Conservation (phyloP, 352 stramenopile species). For the Globisporangium irregulare region DNA sequence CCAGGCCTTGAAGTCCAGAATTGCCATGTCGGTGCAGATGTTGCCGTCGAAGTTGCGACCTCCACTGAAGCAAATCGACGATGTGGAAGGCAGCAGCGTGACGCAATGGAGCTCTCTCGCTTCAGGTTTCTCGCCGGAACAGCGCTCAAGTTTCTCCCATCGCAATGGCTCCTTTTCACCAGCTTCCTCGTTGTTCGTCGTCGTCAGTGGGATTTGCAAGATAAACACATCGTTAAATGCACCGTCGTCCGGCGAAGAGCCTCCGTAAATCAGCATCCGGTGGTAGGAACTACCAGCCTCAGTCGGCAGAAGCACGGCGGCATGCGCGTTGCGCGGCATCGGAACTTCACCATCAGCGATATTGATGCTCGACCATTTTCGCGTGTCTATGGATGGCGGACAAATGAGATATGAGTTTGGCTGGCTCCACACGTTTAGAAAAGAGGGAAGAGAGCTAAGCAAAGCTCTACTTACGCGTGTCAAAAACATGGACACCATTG, state of each 20-base stretch:
- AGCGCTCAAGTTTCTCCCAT: constrained; percentile 33
- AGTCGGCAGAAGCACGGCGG: constrained; percentile 34
- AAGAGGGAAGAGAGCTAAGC: not conserved
- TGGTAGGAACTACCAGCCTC: not conserved
- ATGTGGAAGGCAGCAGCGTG: constrained; percentile 16
- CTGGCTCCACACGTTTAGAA: not conserved
- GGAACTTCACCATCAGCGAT: constrained; percentile 36
- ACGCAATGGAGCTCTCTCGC: constrained; percentile 50
- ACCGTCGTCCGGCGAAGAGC: constrained; percentile 54
- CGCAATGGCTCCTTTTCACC: constrained; percentile 3
- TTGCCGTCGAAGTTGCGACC: constrained; percentile 48
- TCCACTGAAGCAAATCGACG: constrained; percentile 38
- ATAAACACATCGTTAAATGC: constrained; percentile 54
- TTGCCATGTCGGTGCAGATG: constrained; percentile 58
- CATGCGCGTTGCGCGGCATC: constrained; percentile 51
- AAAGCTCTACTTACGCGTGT: constrained; percentile 25
- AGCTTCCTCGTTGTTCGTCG: not conserved
- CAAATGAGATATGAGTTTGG: not conserved
- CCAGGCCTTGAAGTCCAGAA: constrained; percentile 37
- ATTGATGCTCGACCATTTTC: constrained; percentile 27
- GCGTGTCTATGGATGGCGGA: constrained; percentile 8
- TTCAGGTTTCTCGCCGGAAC: constrained; percentile 28
- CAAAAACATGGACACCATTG: constrained; percentile 54
- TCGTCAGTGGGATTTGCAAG: constrained; percentile 30
- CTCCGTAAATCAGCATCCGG: constrained; percentile 54